These are phyloP conservation scores for Sporobolus alterniflorus DNA, from an alignment of 202 grass and related monocot species.

Conservation along the genomic window DNA sequence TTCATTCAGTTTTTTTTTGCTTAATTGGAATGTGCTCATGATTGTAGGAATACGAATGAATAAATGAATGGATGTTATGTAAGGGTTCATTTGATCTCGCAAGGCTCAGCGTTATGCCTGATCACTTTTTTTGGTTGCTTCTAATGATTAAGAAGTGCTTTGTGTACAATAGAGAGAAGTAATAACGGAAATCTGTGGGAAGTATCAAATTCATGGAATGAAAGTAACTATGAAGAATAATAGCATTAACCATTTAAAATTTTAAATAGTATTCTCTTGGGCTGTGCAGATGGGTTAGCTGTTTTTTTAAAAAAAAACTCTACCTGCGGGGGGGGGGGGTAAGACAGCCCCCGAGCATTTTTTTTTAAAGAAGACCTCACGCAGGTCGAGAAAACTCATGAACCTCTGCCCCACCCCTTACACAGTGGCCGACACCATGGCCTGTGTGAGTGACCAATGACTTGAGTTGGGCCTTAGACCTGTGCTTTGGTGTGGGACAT, in stretches of 20 bases:
- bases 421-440: no score
- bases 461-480: no score
- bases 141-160: not conserved
- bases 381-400: no score
- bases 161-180: constrained; percentile 5
- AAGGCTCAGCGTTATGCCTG: not conserved
- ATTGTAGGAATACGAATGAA: not conserved
- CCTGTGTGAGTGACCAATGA: no score
- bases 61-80: not conserved
- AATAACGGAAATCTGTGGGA: not conserved
- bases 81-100: constrained; percentile 12
- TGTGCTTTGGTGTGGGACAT: no score
- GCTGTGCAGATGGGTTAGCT: not conserved
- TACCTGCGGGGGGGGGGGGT: no score
- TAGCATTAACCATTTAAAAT: not conserved
- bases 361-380: no score
- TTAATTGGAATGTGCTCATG: constrained; percentile 7
- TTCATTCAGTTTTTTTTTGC: not conserved
- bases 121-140: constrained; percentile 13
- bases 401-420: no score
- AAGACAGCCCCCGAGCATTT: no score
- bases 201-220: not conserved
- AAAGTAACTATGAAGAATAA: not conserved
- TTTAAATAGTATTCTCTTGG: not conserved
- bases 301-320: no score